Conservation (phyloP, 2,329 filamentous ascomycete genomes). For the Lachnellula hyalina region DNA sequence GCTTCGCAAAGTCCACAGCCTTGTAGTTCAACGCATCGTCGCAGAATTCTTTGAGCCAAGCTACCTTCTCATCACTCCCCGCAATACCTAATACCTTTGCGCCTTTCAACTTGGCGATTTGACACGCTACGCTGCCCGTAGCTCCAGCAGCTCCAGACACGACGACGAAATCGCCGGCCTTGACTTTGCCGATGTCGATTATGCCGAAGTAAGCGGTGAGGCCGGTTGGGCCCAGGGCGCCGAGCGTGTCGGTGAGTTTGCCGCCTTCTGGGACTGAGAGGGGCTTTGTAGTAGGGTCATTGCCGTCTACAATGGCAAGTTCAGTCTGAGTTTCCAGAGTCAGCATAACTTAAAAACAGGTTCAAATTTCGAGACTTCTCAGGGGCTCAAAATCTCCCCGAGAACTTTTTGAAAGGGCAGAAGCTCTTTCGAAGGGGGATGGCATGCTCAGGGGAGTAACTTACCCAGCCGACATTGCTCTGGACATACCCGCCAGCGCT, state of each 20-base stretch:
- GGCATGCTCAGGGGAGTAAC: no score
- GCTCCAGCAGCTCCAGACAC: slow-evolving; percentile 74
- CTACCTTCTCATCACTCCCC: slow-evolving; percentile 61
- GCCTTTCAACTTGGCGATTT: slow-evolving; percentile 72
- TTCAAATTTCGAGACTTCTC: no score
- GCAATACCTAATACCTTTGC: slow-evolving; percentile 58
- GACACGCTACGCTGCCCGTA: slow-evolving; percentile 69
- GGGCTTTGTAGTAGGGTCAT: slow-evolving; percentile 36
- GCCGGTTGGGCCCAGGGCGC: slow-evolving; percentile 60
- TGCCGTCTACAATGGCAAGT: slow-evolving; percentile 52
- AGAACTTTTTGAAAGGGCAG: no score
- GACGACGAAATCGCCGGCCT: slow-evolving; percentile 68
- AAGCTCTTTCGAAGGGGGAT: no score
- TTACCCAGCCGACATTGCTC: slow-evolving; percentile 51
- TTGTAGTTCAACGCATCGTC: slow-evolving; percentile 68
- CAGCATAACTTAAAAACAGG: no score
- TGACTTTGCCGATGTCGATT: slow-evolving; percentile 60
- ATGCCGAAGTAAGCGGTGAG: slow-evolving; percentile 75
- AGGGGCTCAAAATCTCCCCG: no score
- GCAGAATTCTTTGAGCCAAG: slow-evolving; percentile 61
- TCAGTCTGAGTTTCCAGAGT: slow-evolving; percentile 38
- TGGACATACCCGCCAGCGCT: slow-evolving; percentile 54
- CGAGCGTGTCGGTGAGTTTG: slow-evolving; percentile 53
- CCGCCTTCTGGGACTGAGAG: slow-evolving; percentile 38
- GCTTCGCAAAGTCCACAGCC: slow-evolving; percentile 51